These are phyloP conservation scores for Globisporangium spiculum DNA, from an alignment of 352 stramenopile genomes.

Conservation along the genomic window DNA sequence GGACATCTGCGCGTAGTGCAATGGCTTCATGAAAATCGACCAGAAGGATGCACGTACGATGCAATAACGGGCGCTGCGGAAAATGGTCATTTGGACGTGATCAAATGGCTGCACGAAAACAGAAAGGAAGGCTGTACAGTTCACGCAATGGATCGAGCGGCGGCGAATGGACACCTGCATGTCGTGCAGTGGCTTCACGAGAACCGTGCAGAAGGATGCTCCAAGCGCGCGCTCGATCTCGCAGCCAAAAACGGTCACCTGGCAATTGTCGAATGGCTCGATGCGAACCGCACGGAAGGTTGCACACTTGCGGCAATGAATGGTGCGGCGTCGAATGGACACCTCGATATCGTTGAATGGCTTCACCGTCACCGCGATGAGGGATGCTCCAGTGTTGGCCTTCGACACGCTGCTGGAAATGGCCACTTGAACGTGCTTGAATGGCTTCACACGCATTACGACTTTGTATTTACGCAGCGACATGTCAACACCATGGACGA, in stretches of 20 bases:
- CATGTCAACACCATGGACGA: conserved; percentile 43
- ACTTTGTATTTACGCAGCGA: conserved; percentile 20
- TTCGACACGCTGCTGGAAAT: conserved; percentile 38
- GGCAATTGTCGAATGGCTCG: conserved; percentile 46
- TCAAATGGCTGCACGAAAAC: conserved; percentile 38
- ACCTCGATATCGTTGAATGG: conserved; percentile 54
- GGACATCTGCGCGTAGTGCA: conserved; percentile 35
- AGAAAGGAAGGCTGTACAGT: conserved; percentile 35
- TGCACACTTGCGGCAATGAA: conserved; percentile 51
- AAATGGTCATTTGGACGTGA: conserved; percentile 30
- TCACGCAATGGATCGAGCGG: conserved; percentile 46
- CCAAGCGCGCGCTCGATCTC: conserved; percentile 39
- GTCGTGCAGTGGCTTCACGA: conserved; percentile 47
- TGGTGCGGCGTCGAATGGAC: conserved; percentile 36
- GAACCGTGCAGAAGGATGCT: conserved; percentile 35
- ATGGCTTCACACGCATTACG: conserved; percentile 37
- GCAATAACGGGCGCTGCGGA: conserved; percentile 42
- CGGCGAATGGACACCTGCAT: conserved; percentile 40
- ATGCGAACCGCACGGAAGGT: conserved; percentile 32
- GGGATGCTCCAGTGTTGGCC: conserved; percentile 32
- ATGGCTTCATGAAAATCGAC: conserved; percentile 36
- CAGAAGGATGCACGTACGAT: conserved; percentile 33
- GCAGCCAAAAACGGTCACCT: conserved; percentile 54
- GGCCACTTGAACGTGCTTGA: conserved; percentile 33
- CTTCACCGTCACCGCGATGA: conserved; percentile 42